Base-by-base conservation (phyloP, 106 monocot species). In the Apostasia shenzhenica region DNA sequence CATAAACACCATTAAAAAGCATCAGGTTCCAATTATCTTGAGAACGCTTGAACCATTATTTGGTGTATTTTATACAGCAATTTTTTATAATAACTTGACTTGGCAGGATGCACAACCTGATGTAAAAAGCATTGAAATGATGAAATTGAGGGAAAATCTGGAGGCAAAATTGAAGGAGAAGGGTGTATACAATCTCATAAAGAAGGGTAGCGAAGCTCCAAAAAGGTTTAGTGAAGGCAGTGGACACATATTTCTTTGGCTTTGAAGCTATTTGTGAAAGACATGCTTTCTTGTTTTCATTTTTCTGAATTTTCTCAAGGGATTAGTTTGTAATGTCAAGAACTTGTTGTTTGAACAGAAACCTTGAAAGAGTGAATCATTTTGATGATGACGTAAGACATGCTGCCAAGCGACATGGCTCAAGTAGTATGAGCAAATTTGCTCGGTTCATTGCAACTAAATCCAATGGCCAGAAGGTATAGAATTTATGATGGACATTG, bases 151-250 rank as follows among this genome's bases (percentile, higher is more conserved):
- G 70, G 89, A 81, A 76, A 80, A 78, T 61, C 91, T 95, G 40
- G 95, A 89, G 76, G 86, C 79, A 62, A 95, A 92, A 67, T 73
- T 91, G 80, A 95, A 88, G 83, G 44, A 86, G 61, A 91, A 84
- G 58, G 86, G 86, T 12, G 68, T 86, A 10, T 89, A 82, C 71
- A 72, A 78, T 79, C 14, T 38, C 45, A 45, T 72, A 14, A 57
- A 74, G 14, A 82, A 77, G 44, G 4, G 59, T 48, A 70, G 61
- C 46, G 77, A 56, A 48, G 12, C 14, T 38, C 69, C 26, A 68
- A 52, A 78, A 61, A 52, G 61, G 67, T 69, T 50, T 48, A 10
- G 13, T 13, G 49, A 75, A 63, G 73, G 58, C 61, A 54, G 57
- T 52, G 38, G 86, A 81, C 46, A 66, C 70, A 92, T 89, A 77